Conservation (phyloP, 345 rosid species). For the Arabis hirsuta region DNA sequence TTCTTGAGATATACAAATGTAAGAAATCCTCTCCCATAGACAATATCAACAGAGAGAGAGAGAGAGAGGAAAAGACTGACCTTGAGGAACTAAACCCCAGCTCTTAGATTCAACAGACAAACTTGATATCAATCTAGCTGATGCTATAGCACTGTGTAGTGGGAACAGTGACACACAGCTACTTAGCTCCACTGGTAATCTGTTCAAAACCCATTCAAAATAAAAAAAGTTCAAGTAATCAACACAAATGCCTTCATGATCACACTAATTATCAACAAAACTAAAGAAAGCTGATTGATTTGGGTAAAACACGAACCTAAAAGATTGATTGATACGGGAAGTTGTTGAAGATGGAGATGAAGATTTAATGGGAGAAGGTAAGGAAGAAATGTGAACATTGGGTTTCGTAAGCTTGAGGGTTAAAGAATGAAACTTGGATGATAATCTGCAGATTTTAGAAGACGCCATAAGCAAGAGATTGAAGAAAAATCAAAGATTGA, state of each 20-base stretch:
- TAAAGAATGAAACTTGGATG: conserved; percentile 54
- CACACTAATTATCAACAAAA: not conserved
- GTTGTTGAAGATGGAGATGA: conserved; percentile 43
- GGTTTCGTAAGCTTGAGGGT: conserved; percentile 46
- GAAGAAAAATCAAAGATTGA: conserved; percentile 1
- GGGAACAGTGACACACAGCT: conserved; percentile 57
- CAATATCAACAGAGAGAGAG: too few relatives aligned
- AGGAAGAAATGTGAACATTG: conserved; percentile 16
- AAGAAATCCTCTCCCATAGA: not conserved
- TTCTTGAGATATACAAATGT: conserved; percentile 10
- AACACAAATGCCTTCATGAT: not conserved
- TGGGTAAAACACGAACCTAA: conserved; percentile 14
- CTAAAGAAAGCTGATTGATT: not conserved
- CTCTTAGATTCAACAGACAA: conserved; percentile 62
- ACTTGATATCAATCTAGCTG: conserved; percentile 65
- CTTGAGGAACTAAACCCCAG: conserved; percentile 84
- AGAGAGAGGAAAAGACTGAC: conserved; percentile 35
- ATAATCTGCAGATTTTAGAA: conserved; percentile 52
- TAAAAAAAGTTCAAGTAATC: not conserved
- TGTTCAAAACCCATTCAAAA: conserved; percentile 28
- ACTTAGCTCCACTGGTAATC: conserved; percentile 69
- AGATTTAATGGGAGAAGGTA: conserved; percentile 46
- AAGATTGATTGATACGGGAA: conserved; percentile 47
- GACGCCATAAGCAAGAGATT: conserved; percentile 51
- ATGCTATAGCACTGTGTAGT: conserved; percentile 69